Conservation (phyloP, 331 rosid species). For the Acacia pycnantha region DNA sequence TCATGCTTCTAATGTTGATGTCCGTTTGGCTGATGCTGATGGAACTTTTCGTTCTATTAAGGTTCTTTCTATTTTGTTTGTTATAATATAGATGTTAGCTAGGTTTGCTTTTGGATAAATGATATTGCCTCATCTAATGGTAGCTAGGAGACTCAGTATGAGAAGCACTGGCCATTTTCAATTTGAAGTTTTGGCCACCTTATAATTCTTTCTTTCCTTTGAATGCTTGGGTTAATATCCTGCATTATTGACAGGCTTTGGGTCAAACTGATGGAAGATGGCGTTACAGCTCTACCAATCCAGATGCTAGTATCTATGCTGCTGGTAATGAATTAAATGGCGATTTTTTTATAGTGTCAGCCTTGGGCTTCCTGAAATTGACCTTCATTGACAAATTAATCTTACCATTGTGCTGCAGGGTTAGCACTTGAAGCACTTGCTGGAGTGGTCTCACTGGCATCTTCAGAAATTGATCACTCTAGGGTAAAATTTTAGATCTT, state of each 20-base stretch:
- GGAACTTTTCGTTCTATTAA: conserved; percentile 77
- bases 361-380: background rate
- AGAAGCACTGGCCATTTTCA: conserved; percentile 14
- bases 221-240: conserved; percentile 25
- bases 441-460: conserved; percentile 76
- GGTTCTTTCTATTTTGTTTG: conserved; percentile 42
- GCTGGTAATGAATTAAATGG: conserved; percentile 61
- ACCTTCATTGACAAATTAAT: conserved; percentile 11
- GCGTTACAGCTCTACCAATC: conserved; percentile 83
- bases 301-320: conserved; percentile 92
- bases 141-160: conserved; percentile 10
- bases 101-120: conserved; percentile 26
- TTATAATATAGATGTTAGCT: conserved; percentile 11
- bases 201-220: conserved; percentile 17
- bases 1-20: conserved; percentile 63
- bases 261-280: conserved; percentile 99
- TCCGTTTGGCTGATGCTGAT: conserved; percentile 67
- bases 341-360: background rate
- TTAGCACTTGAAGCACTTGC: conserved; percentile 95
- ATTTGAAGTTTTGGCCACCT: background rate
- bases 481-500: conserved; percentile 49
- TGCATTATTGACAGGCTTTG: conserved; percentile 64
- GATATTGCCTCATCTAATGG: conserved; percentile 24
- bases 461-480: conserved; percentile 75
- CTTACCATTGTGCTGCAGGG: conserved; percentile 50